Evolutionary conservation across 805 yeast species (phyloP).

Genomic region (Myxozyma lipomycoides): DNA sequence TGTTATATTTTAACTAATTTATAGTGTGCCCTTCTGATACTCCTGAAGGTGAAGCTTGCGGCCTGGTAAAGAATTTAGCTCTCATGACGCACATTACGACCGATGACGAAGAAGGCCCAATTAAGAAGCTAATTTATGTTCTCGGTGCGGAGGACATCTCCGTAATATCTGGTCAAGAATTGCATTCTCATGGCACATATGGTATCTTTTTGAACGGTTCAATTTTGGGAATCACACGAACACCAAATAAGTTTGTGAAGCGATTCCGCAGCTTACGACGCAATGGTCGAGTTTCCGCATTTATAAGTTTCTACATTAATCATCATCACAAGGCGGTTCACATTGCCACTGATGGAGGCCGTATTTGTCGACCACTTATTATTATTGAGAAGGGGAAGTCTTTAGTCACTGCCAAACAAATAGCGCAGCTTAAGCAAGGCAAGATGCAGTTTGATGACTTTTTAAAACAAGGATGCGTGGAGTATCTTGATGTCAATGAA

Average conservation of each 20-base stretch:
- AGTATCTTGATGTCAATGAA: conserved; percentile 94
- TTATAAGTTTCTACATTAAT: conserved; percentile 85
- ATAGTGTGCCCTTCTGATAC: conserved; percentile 95
- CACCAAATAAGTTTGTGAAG: conserved; percentile 75
- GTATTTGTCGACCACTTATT: conserved; percentile 94
- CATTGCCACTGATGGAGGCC: conserved; percentile 98
- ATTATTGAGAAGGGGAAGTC: conserved; percentile 73
- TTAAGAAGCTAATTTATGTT: conserved; percentile 66
- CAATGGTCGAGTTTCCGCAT: conserved; percentile 78
- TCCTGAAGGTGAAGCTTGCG: conserved; percentile 99
- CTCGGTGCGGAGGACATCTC: conserved; percentile 88
- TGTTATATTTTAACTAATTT: not conserved
- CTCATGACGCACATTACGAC: conserved; percentile 98
- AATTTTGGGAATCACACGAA: conserved; percentile 80
- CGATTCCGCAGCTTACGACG: conserved; percentile 79
- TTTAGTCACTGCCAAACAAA: conserved; percentile 67
- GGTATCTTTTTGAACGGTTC: conserved; percentile 95
- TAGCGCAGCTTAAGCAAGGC: conserved; percentile 57
- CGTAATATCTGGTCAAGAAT: conserved; percentile 72
- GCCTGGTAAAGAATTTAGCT: conserved; percentile 93
- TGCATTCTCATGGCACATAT: conserved; percentile 72
- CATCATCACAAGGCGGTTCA: conserved; percentile 90
- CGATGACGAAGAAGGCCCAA: conserved; percentile 93
- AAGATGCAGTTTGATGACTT: conserved; percentile 88
- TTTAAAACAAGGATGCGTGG: conserved; percentile 79